These are phyloP conservation scores for Podaxis mareebaensis DNA, from an alignment of 768 basidiomycete species.

Conservation along the genomic window DNA sequence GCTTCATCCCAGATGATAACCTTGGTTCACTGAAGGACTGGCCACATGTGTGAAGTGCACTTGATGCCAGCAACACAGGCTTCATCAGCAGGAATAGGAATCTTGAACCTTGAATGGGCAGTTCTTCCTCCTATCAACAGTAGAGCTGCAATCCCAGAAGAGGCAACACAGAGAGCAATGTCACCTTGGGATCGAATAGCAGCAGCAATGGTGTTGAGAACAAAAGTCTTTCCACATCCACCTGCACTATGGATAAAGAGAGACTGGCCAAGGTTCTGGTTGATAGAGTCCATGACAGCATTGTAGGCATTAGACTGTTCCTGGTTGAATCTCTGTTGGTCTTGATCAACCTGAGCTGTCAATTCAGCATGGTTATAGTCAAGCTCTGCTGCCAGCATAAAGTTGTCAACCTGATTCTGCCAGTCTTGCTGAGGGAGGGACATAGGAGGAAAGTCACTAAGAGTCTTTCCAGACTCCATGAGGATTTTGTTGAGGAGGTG, in stretches of 20 bases:
- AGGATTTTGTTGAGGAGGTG: constrained; percentile 29
- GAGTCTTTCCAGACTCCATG: constrained; percentile 22
- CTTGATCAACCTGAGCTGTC: not conserved
- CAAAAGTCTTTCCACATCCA: constrained; percentile 48
- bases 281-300: constrained; percentile 27
- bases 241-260: constrained; percentile 46
- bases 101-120: not conserved
- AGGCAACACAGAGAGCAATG: constrained; percentile 49
- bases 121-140: not conserved
- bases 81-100: not conserved
- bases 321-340: constrained; percentile 21
- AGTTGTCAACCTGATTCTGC: constrained; percentile 23
- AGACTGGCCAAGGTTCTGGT: constrained; percentile 15
- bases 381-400: constrained; percentile 33
- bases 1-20: constrained; percentile 6
- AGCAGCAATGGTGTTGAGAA: constrained; percentile 36
- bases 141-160: constrained; percentile 42
- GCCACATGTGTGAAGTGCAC: not conserved
- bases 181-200: constrained; percentile 24
- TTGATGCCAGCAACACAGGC: not conserved
- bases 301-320: constrained; percentile 31
- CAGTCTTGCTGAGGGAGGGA: constrained; percentile 30
- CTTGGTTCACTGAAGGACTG: not conserved
- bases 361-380: constrained; percentile 24
- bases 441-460: constrained; percentile 29